phyloP scores from a whole-genome alignment of 768 basidiomycete species.

The Lentinula guzmanii region DNA sequence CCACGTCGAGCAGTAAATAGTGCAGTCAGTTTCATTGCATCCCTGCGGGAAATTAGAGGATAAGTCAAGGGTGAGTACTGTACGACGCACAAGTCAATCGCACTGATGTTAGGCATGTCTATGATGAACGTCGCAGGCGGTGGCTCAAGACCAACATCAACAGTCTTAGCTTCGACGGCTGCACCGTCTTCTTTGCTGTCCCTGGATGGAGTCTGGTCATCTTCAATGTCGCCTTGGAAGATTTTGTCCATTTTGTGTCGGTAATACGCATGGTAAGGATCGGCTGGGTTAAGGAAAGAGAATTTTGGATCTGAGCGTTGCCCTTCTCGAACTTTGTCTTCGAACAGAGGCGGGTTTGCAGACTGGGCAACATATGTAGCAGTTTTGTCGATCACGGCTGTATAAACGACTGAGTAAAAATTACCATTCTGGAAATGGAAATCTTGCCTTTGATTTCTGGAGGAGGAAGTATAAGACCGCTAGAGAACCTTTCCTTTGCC shows the following conservation, averaged over 20 bases:
- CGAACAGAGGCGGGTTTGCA: slow-evolving; percentile 88
- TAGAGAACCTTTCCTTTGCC: slow-evolving; percentile 52
- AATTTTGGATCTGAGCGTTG: slow-evolving; percentile 97
- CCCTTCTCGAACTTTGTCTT: slow-evolving; percentile 95
- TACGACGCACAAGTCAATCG: slow-evolving; percentile 81
- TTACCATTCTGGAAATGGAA: slow-evolving; percentile 2
- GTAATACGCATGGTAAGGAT: slow-evolving; percentile 99
- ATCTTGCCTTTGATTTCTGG: slow-evolving; percentile 88
- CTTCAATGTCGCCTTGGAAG: slow-evolving; percentile 65
- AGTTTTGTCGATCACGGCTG: slow-evolving; percentile 94
- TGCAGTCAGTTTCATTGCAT: slow-evolving; percentile 94
- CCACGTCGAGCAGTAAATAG: slow-evolving; percentile 93
- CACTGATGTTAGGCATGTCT: slow-evolving; percentile 80
- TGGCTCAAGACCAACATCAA: slow-evolving; percentile 71
- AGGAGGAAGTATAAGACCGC: slow-evolving; percentile 90
- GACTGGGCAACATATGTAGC: slow-evolving; percentile 88
- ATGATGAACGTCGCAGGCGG: slow-evolving; percentile 78
- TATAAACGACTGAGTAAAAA: slow-evolving; percentile 8
- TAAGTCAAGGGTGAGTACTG: slow-evolving; percentile 5
- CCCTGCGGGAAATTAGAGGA: slow-evolving; percentile 39
- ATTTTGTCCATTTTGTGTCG: slow-evolving; percentile 85
- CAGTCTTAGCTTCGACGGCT: slow-evolving; percentile 29
- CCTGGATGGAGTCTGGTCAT: slow-evolving; percentile 47
- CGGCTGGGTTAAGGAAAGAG: slow-evolving; percentile 93
- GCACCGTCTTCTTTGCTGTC: slow-evolving; percentile 31